Base-by-base conservation (phyloP, 2,329 filamentous ascomycete genomes). In the Septoria linicola region DNA sequence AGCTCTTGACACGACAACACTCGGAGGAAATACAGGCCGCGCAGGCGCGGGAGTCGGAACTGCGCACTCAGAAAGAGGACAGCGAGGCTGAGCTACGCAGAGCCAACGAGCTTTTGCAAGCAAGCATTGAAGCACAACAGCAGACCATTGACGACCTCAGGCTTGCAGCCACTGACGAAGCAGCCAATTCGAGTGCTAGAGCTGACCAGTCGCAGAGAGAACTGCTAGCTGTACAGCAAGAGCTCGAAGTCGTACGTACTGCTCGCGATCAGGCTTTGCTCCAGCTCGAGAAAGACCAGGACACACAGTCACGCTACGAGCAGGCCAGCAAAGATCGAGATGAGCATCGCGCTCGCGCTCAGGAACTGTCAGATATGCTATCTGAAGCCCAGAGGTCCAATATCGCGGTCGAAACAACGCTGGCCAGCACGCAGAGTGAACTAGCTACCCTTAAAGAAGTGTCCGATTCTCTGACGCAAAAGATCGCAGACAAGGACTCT, bases 101-200 rank as follows among this genome's bases (percentile, higher is more conserved):
- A 16, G 49, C 58, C 10, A 52, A 60, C 20, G 54, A 56, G 41
- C 51, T 56, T 13, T 49, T 64, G 25, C 61, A 64, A 48, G 19
- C 7, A 19, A 56, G 58, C 25, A 44, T 62, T 2, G 36, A 49
- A 11, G 50, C 59, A 41, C 46, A 52, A 10, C 54, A 59, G 42
- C 54, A 58, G 36, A 50, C 42, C 23, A 55, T 48, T 5, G 53
- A 59, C 19, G 51, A 61, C 20, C 34, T 47, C 8, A 54, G 37
- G 11, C 11, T 17, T 19, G 16, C 27, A 16, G 49, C 39, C 23
- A 56, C 61, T 32, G 30, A 55, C 17, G 55, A 61, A 31, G 40
- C 40, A 8, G 31, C 36, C n/a, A 44, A 34, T 30, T 39, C 49
- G 30, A 46, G 50, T 8, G 46, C 49, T 8, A 45, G 61, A 10